Conservation (phyloP, 2,329 filamentous ascomycete species). For the Xylaria sp. region DNA sequence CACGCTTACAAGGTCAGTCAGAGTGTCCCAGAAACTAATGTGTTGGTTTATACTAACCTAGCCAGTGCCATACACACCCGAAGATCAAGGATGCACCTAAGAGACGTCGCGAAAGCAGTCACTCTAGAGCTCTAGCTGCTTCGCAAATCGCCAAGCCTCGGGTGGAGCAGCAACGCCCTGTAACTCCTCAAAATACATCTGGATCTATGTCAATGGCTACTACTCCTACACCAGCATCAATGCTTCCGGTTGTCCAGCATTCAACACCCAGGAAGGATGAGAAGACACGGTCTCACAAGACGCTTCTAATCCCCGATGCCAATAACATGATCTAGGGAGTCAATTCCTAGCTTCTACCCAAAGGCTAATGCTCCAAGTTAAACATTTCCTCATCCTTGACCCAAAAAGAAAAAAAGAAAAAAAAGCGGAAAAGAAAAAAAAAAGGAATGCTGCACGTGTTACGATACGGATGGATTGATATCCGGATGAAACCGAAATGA, state of each 20-base stretch:
- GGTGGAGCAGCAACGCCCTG: constrained; percentile 54
- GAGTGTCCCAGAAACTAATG: background rate
- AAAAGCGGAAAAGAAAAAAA: no score
- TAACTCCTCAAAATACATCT: constrained; percentile 58
- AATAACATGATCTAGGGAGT: constrained; percentile 59
- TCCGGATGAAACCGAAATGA: constrained; percentile 40
- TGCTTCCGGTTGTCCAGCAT: constrained; percentile 44
- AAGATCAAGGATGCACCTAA: constrained; percentile 78
- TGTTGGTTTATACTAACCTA: constrained; percentile 36
- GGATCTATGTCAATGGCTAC: constrained; percentile 50
- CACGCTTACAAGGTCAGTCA: constrained; percentile 81
- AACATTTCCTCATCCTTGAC: background rate
- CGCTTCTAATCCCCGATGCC: constrained; percentile 53
- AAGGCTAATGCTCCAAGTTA: constrained; percentile 14
- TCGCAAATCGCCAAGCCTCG: constrained; percentile 60
- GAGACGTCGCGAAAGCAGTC: constrained; percentile 70
- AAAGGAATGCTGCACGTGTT: constrained; percentile 41
- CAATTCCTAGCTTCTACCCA: constrained; percentile 2
- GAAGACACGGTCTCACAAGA: constrained; percentile 47
- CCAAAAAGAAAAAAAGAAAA: background rate
- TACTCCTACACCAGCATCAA: constrained; percentile 53
- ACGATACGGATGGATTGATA: constrained; percentile 43
- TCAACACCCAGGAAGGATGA: constrained; percentile 43
- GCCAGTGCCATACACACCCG: constrained; percentile 74
- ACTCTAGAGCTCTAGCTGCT: constrained; percentile 56